phyloP scores from a whole-genome alignment of 108 stramenopile species.

The Poteriospumella lacustris region DNA sequence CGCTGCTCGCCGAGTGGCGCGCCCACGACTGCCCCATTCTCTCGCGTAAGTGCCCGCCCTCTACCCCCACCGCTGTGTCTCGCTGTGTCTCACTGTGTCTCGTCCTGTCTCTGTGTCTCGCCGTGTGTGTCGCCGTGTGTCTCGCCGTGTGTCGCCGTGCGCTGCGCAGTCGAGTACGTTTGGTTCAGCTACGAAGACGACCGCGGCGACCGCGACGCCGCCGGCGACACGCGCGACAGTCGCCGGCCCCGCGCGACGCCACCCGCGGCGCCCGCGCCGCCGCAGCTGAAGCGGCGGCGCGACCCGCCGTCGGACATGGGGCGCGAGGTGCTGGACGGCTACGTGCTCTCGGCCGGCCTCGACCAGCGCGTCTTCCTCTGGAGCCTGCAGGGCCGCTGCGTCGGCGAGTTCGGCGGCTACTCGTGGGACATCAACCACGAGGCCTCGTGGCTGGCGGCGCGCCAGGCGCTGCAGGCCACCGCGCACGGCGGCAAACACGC shows the following conservation, averaged over 20 bases:
- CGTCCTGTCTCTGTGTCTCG: too few species aligned
- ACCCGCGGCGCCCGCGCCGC: background rate
- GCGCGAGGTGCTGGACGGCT: background rate
- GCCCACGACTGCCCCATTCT: conserved; percentile 23
- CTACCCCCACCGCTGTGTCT: too few species aligned
- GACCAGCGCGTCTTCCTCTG: conserved; percentile 10
- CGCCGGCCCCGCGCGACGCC: background rate
- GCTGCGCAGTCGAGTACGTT: too few species aligned
- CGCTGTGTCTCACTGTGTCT: too few species aligned
- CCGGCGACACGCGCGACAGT: too few species aligned
- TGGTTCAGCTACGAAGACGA: too few species aligned
- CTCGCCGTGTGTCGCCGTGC: too few species aligned
- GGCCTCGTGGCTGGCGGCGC: background rate
- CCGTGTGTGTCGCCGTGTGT: too few species aligned
- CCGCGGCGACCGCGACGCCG: too few species aligned
- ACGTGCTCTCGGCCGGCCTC: background rate
- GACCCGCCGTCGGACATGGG: background rate
- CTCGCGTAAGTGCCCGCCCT: background rate
- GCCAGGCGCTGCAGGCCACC: background rate
- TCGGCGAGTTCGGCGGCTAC: background rate
- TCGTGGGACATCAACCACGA: conserved; percentile 10
- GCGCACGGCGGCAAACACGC: background rate
- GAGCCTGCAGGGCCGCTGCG: background rate
- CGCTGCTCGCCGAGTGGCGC: conserved; percentile 1
- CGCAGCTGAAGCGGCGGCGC: background rate